Evolutionary conservation across 1,139 yeast genomes (phyloP).

Genomic region (Hemisphaericaspora lyxosophila): DNA sequence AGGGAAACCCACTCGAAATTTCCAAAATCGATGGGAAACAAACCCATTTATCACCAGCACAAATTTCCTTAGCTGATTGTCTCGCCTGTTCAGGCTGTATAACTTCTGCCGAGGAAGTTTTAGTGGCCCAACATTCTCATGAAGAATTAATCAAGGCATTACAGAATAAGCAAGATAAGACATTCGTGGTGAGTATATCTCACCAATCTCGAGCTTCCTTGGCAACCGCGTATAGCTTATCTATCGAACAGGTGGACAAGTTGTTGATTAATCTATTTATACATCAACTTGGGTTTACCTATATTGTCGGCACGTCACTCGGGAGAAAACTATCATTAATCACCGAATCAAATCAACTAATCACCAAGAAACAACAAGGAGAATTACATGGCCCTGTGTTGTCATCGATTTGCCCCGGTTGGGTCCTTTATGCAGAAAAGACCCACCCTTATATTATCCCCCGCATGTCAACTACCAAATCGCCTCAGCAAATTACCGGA

Average conservation of each 20-base stretch:
- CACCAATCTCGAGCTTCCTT: constrained; percentile 86
- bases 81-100: constrained; percentile 97
- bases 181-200: constrained; percentile 75
- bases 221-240: constrained; percentile 62
- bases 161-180: constrained; percentile 26
- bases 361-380: constrained; percentile 17
- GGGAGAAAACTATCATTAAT: constrained; percentile 73
- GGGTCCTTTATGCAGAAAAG: constrained; percentile 94
- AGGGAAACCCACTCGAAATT: constrained; percentile 71
- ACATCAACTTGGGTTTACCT: constrained; percentile 63
- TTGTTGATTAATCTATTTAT: constrained; percentile 58
- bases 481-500: constrained; percentile 95
- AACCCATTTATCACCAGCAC: constrained; percentile 68
- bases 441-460: constrained; percentile 86
- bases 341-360: constrained; percentile 53
- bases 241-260: constrained; percentile 59
- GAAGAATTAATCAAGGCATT: constrained; percentile 68
- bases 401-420: constrained; percentile 88
- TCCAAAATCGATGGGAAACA: constrained; percentile 55
- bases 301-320: constrained; percentile 80
- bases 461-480: constrained; percentile 60
- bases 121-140: constrained; percentile 89
- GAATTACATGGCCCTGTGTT: constrained; percentile 44
- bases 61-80: constrained; percentile 88
- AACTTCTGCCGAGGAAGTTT: constrained; percentile 91